These are phyloP conservation scores for Collybia sordida DNA, from an alignment of 768 basidiomycete genomes.

Conservation along the genomic window DNA sequence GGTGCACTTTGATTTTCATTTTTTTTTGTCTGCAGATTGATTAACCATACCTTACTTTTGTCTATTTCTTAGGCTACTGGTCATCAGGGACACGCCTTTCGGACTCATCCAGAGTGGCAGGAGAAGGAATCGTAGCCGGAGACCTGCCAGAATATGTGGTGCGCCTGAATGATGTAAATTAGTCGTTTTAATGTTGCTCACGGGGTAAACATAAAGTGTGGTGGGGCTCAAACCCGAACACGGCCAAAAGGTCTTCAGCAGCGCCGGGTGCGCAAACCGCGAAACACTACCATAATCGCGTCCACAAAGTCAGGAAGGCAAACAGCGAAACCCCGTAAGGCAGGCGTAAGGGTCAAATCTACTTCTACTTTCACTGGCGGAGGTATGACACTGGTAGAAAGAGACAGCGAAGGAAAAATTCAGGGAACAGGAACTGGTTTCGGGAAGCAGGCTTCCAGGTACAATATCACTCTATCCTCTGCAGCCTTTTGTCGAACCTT, in stretches of 20 bases:
- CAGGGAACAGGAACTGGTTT: constrained; percentile 59
- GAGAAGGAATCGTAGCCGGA: constrained; percentile 48
- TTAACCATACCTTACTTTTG: background rate
- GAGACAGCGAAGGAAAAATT: constrained; percentile 24
- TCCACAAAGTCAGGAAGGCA: constrained; percentile 61
- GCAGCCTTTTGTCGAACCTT: background rate
- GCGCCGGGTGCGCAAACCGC: constrained; percentile 28
- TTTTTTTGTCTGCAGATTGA: too few relatives aligned
- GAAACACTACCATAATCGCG: constrained; percentile 37
- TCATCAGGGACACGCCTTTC: constrained; percentile 71
- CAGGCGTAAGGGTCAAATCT: constrained; percentile 65
- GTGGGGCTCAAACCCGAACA: constrained; percentile 69
- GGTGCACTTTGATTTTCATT: constrained; percentile 39
- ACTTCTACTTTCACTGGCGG: constrained; percentile 59
- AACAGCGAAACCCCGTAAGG: constrained; percentile 67
- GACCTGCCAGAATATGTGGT: constrained; percentile 83
- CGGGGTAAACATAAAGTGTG: constrained; percentile 48
- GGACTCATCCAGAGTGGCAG: constrained; percentile 57
- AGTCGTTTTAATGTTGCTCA: background rate
- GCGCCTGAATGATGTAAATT: constrained; percentile 5
- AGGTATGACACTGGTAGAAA: constrained; percentile 53
- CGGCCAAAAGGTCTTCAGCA: constrained; percentile 52
- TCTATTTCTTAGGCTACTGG: constrained; percentile 67
- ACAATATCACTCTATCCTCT: constrained; percentile 5
- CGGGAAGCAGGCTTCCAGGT: constrained; percentile 72